Percentiles rank a stretch among this genome's conserved stretches.
These are phyloP conservation scores for Paspalum vaginatum DNA, from an alignment of 176 grass and related monocot species.

Conservation along the genomic window DNA sequence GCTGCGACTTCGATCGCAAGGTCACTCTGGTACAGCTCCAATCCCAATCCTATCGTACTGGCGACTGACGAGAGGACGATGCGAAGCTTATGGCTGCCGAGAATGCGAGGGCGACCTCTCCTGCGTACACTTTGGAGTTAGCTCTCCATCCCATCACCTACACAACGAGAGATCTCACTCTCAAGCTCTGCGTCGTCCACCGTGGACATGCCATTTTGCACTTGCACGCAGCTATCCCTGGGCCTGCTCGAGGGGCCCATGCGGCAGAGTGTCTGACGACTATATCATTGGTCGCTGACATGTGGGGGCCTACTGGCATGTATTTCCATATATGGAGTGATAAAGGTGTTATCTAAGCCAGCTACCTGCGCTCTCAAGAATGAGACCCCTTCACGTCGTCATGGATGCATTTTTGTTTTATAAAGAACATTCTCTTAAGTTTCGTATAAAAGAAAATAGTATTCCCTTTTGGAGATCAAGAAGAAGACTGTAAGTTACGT, in stretches of 20 bases:
- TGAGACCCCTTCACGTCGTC: too few relatives aligned
- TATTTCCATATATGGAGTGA: too few relatives aligned
- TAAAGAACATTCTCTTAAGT: too few relatives aligned
- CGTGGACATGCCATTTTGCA: conserved; percentile 22
- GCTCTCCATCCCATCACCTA: conserved; percentile 5
- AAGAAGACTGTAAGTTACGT: too few relatives aligned
- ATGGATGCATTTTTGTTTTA: too few relatives aligned
- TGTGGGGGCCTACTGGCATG: conserved; percentile 3
- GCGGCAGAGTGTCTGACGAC: background rate
- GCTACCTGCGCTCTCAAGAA: too few relatives aligned
- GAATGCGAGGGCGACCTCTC: conserved; percentile 50
- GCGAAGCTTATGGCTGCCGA: conserved; percentile 42
- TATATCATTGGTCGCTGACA: background rate
- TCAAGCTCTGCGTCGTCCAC: conserved; percentile 1
- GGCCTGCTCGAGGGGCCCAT: background rate
- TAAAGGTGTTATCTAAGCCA: too few relatives aligned
- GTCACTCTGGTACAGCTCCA: background rate
- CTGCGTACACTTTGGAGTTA: conserved; percentile 2
- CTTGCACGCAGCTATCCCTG: conserved; percentile 14
- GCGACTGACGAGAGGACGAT: conserved; percentile 11
- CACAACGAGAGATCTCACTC: conserved; percentile 6
- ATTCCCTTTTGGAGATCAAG: too few relatives aligned
- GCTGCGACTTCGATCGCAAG: conserved; percentile 1
- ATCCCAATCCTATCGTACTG: conserved; percentile 25
- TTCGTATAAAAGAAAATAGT: too few relatives aligned